Evolutionary conservation across 345 rosid genomes (phyloP).

Genomic region (Acer yangbiense): DNA sequence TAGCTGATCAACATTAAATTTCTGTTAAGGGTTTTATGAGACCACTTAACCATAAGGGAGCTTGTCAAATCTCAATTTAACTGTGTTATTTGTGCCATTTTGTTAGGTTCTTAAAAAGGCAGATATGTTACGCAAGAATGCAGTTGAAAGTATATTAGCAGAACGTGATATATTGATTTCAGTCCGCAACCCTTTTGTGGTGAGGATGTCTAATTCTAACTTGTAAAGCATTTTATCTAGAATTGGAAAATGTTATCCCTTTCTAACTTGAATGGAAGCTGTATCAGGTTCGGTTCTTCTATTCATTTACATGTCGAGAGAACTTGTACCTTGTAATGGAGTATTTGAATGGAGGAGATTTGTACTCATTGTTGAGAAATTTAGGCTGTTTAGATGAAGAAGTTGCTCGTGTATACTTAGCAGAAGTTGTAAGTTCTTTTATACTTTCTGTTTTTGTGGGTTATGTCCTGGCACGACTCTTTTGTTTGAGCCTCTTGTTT

Average conservation of each 20-base stretch:
- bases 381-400: constrained; percentile 98
- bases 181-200: constrained; percentile 99
- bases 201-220: constrained; percentile 65
- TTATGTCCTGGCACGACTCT: neutral
- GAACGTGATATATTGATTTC: constrained; percentile 99
- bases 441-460: neutral
- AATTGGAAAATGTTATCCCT: constrained; percentile 21
- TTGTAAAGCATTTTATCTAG: constrained; percentile 30
- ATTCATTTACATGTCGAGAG: constrained; percentile 98
- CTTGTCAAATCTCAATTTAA: constrained; percentile 15
- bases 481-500: constrained; percentile 2
- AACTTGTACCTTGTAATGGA: constrained; percentile 99
- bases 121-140: constrained; percentile 99
- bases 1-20: neutral
- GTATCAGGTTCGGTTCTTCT: constrained; percentile 96
- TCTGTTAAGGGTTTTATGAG: neutral
- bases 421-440: constrained; percentile 87
- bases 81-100: constrained; percentile 24
- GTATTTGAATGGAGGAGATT: constrained; percentile 98
- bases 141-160: constrained; percentile 98
- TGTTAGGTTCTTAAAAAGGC: constrained; percentile 96
- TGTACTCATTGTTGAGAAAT: constrained; percentile 93
- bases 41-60: neutral
- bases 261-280: constrained; percentile 35
- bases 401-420: constrained; percentile 96